Evolutionary conservation across 768 basidiomycete species (phyloP).

Genomic region (Amanita exitialis): DNA sequence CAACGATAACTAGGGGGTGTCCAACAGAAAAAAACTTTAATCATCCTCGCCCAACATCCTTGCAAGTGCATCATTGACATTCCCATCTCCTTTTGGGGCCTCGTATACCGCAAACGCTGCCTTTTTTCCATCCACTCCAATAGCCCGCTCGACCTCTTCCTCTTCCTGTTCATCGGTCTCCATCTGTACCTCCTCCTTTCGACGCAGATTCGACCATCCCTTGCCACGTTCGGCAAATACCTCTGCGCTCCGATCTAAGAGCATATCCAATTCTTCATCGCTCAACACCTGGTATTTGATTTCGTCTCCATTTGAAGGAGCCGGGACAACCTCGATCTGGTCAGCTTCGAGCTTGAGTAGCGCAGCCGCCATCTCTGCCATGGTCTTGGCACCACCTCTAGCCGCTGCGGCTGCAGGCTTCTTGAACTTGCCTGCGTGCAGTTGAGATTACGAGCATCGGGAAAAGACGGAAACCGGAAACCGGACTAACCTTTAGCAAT

Average conservation of each 20-base stretch:
- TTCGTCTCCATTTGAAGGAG: slow-evolving; percentile 39
- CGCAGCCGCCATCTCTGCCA: slow-evolving; percentile 73
- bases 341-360: slow-evolving; percentile 79
- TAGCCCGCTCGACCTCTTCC: slow-evolving; percentile 10
- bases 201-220: slow-evolving; percentile 57
- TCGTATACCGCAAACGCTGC: slow-evolving; percentile 75
- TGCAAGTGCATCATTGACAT: slow-evolving; percentile 50
- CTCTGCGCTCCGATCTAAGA: slow-evolving; percentile 71
- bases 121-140: slow-evolving; percentile 21
- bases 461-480: background rate
- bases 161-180: slow-evolving; percentile 8
- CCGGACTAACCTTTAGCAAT: slow-evolving; percentile 70
- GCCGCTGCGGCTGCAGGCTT: slow-evolving; percentile 47
- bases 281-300: slow-evolving; percentile 68
- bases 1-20: background rate
- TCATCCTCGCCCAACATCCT: slow-evolving; percentile 51
- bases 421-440: slow-evolving; percentile 67
- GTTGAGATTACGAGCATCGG: background rate
- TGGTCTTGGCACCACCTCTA: slow-evolving; percentile 41
- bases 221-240: slow-evolving; percentile 63
- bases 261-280: slow-evolving; percentile 68
- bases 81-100: slow-evolving; percentile 45
- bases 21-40: background rate
- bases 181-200: slow-evolving; percentile 7
- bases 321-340: slow-evolving; percentile 76